Evolutionary conservation across 169 alveolate species (phyloP), one percentile per base, ranked within the genome.

Genomic region (Perkinsus olseni): DNA sequence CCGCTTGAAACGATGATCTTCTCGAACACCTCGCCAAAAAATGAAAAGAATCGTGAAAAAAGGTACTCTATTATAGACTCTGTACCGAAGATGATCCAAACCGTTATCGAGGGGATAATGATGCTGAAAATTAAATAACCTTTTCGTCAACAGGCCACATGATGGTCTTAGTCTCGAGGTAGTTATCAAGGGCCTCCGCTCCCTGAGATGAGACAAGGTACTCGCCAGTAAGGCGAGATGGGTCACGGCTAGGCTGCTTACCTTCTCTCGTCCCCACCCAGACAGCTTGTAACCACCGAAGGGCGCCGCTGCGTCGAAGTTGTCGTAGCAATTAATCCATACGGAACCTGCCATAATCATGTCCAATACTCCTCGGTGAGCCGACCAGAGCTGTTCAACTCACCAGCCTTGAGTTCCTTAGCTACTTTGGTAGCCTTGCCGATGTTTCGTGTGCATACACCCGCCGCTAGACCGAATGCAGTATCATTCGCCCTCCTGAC

Each of bases 241-340:
- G 62, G 24, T 45, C 62, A 45, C 62, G 50, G 50, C 50, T 40
- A 13, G 37, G 17, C 17, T 1, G 0, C 82, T 24, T 24, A 62
- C 82, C 13, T 62, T 62, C 17, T 62, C 82, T 6, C 82, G 94
- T 40, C 97, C 98, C 93, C 95, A 74, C n/a, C 98, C 98, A 38
- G 97, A 94, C 50, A 94, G 95, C 92, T 97, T 97, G 94, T 92
- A 96, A 74, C 99, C 98, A 39, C 99, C 99, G 90, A 97, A 96
- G 1, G 99, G 98, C 62, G 95, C 91, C 8, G 97, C 95, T 28
- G 92, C 93, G 50, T 92, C 96, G 4, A 93, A 8, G 39, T 92
- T 91, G 92, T 91, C 91, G 94, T 96, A 97, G 90, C 97, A 91
- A 91, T 97, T 97, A 28, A 97, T 95, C 94, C 94, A 97, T 38